Percentiles rank a stretch among this genome's conserved stretches.
These are phyloP conservation scores for Cucumis melo DNA, from an alignment of 306 rosid species.

Conservation along the genomic window DNA sequence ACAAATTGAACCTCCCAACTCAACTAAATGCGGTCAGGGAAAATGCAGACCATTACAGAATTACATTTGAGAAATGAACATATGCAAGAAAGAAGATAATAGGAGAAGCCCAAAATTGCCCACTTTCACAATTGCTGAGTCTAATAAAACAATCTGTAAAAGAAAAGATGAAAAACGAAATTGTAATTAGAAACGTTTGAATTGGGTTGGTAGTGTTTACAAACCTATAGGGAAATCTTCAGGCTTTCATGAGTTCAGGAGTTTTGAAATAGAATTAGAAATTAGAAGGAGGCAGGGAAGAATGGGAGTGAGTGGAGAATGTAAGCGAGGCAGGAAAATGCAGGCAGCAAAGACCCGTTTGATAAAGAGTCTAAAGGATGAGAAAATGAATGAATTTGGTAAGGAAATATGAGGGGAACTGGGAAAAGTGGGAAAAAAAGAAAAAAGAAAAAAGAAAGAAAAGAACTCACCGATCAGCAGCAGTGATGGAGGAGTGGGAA, in stretches of 20 bases:
- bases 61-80: background rate
- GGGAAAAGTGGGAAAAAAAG: background rate
- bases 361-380: background rate
- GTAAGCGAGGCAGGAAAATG: conserved; percentile 5
- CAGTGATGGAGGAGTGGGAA: conserved; percentile 24
- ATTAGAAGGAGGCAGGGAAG: background rate
- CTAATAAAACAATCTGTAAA: background rate
- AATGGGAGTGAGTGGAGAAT: background rate
- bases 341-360: conserved; percentile 2
- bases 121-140: background rate
- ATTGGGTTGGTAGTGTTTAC: background rate
- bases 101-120: background rate
- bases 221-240: background rate
- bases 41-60: background rate
- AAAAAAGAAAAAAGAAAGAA: background rate
- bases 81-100: background rate
- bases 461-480: conserved; percentile 45
- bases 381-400: conserved; percentile 11
- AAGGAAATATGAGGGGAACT: conserved; percentile 8
- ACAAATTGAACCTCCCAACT: background rate
- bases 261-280: background rate
- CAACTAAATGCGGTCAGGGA: background rate
- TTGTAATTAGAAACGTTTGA: background rate
- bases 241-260: background rate
- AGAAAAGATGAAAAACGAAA: background rate